Evolutionary conservation across 2,329 filamentous ascomycete genomes (phyloP), one percentile per base, ranked within the genome.

Genomic region (Calonectria pteridis): DNA sequence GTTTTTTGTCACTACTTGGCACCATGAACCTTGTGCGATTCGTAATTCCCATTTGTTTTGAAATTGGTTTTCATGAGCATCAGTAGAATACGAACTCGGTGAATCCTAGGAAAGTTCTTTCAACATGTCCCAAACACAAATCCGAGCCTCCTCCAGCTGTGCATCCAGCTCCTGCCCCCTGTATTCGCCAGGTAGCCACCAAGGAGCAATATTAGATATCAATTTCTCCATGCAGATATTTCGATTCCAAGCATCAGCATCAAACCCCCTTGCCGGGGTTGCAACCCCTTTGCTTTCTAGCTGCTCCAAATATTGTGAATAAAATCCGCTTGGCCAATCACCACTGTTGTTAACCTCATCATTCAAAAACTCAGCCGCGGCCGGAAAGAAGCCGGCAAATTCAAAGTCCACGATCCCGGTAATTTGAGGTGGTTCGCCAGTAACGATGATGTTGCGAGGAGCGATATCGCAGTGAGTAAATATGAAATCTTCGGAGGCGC

Each of bases 371-470:
- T 76, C 69, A 2, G 67, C 69, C 1, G 66, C 37, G 0, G 37
- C 2, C 1, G 69, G 69, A 20, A 75, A 76, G 40, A 75, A 74
- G 6, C 74, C 72, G 0, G 72, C 43, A 43, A 75, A 75, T 31
- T 76, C 69, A 26, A 75, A 74, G 23, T 76, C 74, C 0, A 75
- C 66, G 9, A 75, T 67, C 0, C 72, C 74, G 0, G 66, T 74
- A 18, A 73, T 70, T 4, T 35, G 31, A 2, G 62, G 55, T 16
- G 65, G 53, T 1, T 67, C n/a, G 6, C 62, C 62, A 2, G 66
- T 67, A 11, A 70, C 6, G 0, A 76, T 69, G 0, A 76, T 31
- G 7, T 76, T 76, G 18, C 74, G 53, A 10, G 72, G 72, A 1
- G 69, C 69, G 0, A 76, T 40, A 0, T 75, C 73, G 11, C 65